Base-by-base conservation (phyloP, 371 early-diverging fungal species). In the Rhizopus arrhizus region DNA sequence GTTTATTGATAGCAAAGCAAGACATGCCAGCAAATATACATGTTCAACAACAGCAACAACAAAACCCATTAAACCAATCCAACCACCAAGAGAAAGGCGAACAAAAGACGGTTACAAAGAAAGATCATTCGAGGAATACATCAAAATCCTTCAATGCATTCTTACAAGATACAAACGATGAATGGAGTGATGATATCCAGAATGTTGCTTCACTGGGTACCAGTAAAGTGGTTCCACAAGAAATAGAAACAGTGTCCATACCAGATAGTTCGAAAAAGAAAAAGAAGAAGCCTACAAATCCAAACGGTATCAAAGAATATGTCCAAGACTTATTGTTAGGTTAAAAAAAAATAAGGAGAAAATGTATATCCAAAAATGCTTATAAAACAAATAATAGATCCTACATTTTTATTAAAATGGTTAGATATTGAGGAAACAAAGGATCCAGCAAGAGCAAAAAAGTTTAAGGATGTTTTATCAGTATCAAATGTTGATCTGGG, bases 401-500 rank as follows among this genome's bases (percentile, higher is more conserved):
- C 70, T 5, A 63, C 66, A 9, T 45, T 52, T 54, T 55, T 57
- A 11, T 51, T 70, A 15, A 56, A 66, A 50, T 66, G 58, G 40
- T 36, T 63, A 32, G 36, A 66, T 46, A 4, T 49, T 22, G 55
- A 72, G 51, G 65, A 62, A 9, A 56, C 62, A n/a, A 56, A 53
- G n/a, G 80, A 77, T 46, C 63, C 69, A 22, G 15, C 58, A 5
- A 60, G 68, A 41, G 68, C 65, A 9, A 69, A 74, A 48, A 91
- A 92, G 59, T 92, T 95, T 66, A 83, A 84, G 53, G 81, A 86
- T 32, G 69, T 92, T 15, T 69, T 95, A n/a, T 83, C 88, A 4
- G 72, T 71, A 51, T 80, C 88, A 0, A 89, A 89, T 56, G 84
- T 93, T 3, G 94, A 95, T 72, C 68, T 93, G 56, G 89, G 90